A percentile compares a stretch with the other conserved stretches of the same genome.
Conservation (phyloP, 345 rosid genomes). For the Kernera saxatilis region DNA sequence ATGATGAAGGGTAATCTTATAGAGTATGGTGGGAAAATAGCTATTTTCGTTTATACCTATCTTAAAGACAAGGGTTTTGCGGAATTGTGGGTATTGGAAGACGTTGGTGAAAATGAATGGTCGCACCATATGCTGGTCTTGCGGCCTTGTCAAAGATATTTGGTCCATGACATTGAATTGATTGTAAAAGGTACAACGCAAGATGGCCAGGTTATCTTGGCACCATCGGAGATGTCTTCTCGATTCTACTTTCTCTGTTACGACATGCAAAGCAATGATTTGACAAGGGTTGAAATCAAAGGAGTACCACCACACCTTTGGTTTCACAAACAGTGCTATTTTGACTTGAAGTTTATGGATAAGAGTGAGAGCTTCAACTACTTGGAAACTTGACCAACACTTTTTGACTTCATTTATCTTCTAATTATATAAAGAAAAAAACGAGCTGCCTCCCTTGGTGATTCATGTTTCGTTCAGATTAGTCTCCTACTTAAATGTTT, state of each 20-base stretch:
- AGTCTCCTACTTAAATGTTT: no score
- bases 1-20: neutral
- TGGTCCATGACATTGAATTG: neutral
- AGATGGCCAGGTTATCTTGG: slow-evolving; percentile 8
- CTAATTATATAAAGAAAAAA: no score
- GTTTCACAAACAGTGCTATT: neutral
- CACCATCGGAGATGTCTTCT: neutral
- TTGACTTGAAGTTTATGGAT: neutral
- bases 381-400: neutral
- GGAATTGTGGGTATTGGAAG: neutral
- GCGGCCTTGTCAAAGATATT: slow-evolving; percentile 12
- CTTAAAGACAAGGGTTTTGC: neutral
- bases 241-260: neutral
- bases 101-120: neutral
- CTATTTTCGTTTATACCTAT: neutral
- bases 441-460: no score
- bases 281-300: slow-evolving; percentile 5
- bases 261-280: neutral
- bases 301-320: neutral
- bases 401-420: neutral
- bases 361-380: neutral
- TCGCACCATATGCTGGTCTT: neutral
- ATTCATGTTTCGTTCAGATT: no score
- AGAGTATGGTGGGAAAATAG: neutral
- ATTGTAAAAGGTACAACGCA: neutral